Evolutionary conservation across 2,329 filamentous ascomycete genomes (phyloP).

Genomic region (Curvularia eragrostidis): DNA sequence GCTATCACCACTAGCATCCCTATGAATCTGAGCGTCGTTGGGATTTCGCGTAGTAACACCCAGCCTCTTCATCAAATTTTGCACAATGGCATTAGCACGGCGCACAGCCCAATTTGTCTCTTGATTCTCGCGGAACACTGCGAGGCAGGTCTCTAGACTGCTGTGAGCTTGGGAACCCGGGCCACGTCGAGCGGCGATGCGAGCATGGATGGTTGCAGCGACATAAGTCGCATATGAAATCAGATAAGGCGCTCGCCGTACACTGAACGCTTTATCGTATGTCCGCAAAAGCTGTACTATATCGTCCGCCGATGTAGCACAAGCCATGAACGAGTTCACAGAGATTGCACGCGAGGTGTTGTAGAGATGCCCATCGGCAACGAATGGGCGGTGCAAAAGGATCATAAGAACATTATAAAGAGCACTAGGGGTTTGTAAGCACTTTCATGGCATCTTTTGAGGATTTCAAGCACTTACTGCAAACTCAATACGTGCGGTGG

Average conservation of each 20-base stretch:
- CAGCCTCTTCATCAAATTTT: constrained; percentile 56
- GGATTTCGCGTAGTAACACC: constrained; percentile 30
- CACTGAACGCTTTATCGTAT: constrained; percentile 56
- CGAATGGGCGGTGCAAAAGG: constrained; percentile 62
- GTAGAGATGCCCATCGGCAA: constrained; percentile 59
- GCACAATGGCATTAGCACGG: constrained; percentile 55
- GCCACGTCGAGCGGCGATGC: constrained; percentile 55
- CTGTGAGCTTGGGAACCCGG: constrained; percentile 49
- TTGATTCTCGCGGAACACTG: constrained; percentile 58
- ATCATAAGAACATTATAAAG: constrained; percentile 62
- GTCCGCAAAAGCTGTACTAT: constrained; percentile 55
- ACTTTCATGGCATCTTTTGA: neutral
- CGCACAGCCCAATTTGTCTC: constrained; percentile 60
- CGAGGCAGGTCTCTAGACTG: constrained; percentile 54
- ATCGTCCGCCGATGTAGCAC: constrained; percentile 55
- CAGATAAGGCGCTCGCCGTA: constrained; percentile 59
- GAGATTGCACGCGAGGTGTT: constrained; percentile 51
- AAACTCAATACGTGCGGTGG: constrained; percentile 48
- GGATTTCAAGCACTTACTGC: constrained; percentile 22
- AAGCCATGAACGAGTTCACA: constrained; percentile 54
- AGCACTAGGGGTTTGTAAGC: constrained; percentile 29
- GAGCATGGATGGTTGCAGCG: constrained; percentile 60
- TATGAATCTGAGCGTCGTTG: constrained; percentile 28
- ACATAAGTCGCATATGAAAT: constrained; percentile 65
- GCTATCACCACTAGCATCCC: constrained; percentile 8